Percentiles rank a stretch among this genome's conserved stretches.
Evolutionary conservation across 805 yeast species (phyloP).

Genomic region (Metschnikowia aberdeeniae): DNA sequence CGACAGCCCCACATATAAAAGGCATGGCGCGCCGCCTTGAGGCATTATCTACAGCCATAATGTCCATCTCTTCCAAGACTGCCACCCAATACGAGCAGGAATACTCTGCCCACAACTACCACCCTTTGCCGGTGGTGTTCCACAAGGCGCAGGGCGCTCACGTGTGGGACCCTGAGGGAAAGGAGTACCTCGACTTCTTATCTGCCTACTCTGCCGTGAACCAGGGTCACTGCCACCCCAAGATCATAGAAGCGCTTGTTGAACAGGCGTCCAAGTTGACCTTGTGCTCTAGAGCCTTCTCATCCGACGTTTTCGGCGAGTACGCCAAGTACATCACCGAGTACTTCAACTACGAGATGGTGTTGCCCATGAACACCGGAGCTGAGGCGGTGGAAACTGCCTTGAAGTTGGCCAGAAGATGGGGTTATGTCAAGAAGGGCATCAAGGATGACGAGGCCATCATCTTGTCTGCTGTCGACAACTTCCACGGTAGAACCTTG

Average conservation of each 20-base stretch:
- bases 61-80: constrained; percentile 52
- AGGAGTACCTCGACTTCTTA: constrained; percentile 84
- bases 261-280: constrained; percentile 87
- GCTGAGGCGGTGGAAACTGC: constrained; percentile 98
- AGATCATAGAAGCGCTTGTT: constrained; percentile 75
- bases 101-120: constrained; percentile 95
- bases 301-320: constrained; percentile 80
- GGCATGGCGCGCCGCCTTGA: constrained; percentile 2
- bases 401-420: constrained; percentile 88
- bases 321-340: constrained; percentile 87
- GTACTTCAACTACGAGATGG: constrained; percentile 86
- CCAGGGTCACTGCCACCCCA: constrained; percentile 98
- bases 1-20: constrained; percentile 15
- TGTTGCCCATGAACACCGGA: constrained; percentile 97
- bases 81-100: constrained; percentile 67
- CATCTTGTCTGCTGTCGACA: constrained; percentile 79
- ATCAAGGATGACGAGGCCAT: constrained; percentile 83
- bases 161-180: constrained; percentile 98
- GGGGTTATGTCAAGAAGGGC: constrained; percentile 90
- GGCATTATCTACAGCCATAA: background rate
- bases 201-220: constrained; percentile 96
- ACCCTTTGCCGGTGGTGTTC: constrained; percentile 93
- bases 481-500: constrained; percentile 95
- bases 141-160: constrained; percentile 83
- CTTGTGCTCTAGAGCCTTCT: constrained; percentile 87